Base-by-base conservation (phyloP, 2,329 filamentous ascomycete species). In the Aspergillus vadensis region DNA sequence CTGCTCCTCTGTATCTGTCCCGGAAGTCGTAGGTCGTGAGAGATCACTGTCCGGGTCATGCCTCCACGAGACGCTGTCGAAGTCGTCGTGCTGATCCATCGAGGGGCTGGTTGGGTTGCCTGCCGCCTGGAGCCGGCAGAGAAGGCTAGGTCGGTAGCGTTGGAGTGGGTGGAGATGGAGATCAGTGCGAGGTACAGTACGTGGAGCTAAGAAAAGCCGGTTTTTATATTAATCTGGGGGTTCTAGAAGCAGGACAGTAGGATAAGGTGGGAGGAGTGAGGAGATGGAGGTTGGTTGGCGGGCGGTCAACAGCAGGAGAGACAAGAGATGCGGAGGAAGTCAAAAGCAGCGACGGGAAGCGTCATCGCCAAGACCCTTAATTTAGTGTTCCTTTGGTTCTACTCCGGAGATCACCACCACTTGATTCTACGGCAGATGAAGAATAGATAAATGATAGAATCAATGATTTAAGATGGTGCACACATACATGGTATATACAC, bases 1-100 rank as follows among this genome's bases (percentile, higher is more conserved):
- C 25, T 73, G 63, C 23, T 74, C 74, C 27, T 78, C 77, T 17
- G 72, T 71, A 67, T 79, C 78, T 7, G 77, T 77, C 32, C 75
- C 77, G 7, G 75, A 72, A 5, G 76, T 77, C 15, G 75, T 76
- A 10, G 79, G 76, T 43, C 77, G 75, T 8, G 74, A 76, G 7
- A 69, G 74, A 61, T 81, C 77, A 60, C 80, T 80, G 48, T 85
- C 83, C 8, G 73, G 71, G 61, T 89, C 87, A 73, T 86, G 88
- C 67, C 85, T 83, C 91, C 91, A 96, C 60, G 89, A 89, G 64
- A 94, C 87, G 73, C 86, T 91, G 73, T 91, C 90, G 77, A 95
- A 95, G 78, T 90, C 89, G 77, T 91, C 89, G 73, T 82, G 76
- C 62, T 79, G 71, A 65, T 80, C 78, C 79, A 81, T 81, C 61